Percentiles rank a stretch among this genome's conserved stretches.
phyloP scores from a whole-genome alignment of 441 rosid species.

The Hura crepitans region DNA sequence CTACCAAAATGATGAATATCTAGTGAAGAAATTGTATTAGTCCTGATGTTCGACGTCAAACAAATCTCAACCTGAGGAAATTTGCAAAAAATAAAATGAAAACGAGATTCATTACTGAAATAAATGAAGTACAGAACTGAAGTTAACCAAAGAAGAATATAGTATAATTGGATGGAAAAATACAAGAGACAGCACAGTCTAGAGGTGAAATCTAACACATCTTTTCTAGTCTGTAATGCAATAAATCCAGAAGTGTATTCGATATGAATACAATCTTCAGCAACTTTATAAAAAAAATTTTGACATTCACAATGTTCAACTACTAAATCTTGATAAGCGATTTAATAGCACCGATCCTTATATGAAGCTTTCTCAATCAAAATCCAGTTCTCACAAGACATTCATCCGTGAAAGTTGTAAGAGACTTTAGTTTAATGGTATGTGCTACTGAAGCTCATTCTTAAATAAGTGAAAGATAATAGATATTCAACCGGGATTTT shows the following conservation, averaged over 20 bases:
- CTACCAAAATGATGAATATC: conserved; percentile 92
- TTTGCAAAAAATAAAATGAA: background rate
- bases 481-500: conserved; percentile 54
- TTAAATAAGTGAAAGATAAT: background rate
- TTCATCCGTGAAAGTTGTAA: background rate
- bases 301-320: background rate
- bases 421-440: conserved; percentile 7
- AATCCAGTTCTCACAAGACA: background rate
- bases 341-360: too few species aligned
- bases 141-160: background rate
- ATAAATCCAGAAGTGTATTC: background rate
- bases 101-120: conserved; percentile 8
- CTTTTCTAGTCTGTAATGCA: background rate
- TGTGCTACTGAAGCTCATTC: background rate
- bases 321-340: background rate
- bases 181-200: too few species aligned
- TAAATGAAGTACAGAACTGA: background rate
- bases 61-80: conserved; percentile 87
- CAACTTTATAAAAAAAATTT: background rate
- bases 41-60: conserved; percentile 84
- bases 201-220: background rate
- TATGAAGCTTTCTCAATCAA: too few species aligned
- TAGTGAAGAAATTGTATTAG: conserved; percentile 67
- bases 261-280: too few species aligned
- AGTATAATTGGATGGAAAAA: background rate